phyloP scores from a whole-genome alignment of 2,329 filamentous ascomycete genomes.

The Albophoma yamanashiensis region DNA sequence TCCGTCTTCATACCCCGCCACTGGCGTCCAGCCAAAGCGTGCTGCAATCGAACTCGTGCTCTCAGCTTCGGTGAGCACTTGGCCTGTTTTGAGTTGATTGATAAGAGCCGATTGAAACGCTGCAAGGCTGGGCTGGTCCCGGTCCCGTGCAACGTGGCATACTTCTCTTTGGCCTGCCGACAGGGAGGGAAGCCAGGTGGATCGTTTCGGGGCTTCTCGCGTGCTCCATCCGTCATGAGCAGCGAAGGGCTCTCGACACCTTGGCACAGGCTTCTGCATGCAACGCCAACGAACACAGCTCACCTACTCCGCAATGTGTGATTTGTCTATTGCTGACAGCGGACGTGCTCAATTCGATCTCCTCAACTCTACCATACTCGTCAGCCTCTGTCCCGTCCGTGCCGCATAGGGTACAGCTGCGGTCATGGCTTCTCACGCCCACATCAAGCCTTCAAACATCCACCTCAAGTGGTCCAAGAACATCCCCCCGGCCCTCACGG shows the following conservation, averaged over 20 bases:
- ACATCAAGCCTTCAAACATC: slow-evolving; percentile 15
- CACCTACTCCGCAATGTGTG: neutral
- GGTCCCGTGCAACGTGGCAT: neutral
- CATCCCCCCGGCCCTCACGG: slow-evolving; percentile 30
- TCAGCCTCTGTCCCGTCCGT: neutral
- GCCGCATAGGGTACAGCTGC: too few species aligned
- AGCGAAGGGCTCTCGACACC: neutral
- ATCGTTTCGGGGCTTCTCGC: neutral
- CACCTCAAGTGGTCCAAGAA: slow-evolving; percentile 39
- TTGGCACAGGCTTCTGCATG: neutral
- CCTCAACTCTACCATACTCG: neutral
- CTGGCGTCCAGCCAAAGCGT: neutral
- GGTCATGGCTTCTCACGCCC: slow-evolving; percentile 8
- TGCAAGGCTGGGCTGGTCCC: neutral
- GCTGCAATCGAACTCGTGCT: neutral
- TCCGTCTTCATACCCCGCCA: neutral
- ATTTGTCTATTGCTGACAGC: neutral
- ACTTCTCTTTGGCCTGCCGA: neutral
- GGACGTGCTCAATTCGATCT: neutral
- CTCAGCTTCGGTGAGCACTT: neutral
- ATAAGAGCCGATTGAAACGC: neutral
- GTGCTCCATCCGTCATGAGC: neutral
- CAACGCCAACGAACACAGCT: neutral
- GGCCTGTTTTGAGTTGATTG: neutral
- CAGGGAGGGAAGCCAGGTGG: neutral